Percentiles rank a stretch among this genome's conserved stretches.
Evolutionary conservation across 148 eudicot genomes (phyloP).

Genomic region (Euryodendron excelsum): DNA sequence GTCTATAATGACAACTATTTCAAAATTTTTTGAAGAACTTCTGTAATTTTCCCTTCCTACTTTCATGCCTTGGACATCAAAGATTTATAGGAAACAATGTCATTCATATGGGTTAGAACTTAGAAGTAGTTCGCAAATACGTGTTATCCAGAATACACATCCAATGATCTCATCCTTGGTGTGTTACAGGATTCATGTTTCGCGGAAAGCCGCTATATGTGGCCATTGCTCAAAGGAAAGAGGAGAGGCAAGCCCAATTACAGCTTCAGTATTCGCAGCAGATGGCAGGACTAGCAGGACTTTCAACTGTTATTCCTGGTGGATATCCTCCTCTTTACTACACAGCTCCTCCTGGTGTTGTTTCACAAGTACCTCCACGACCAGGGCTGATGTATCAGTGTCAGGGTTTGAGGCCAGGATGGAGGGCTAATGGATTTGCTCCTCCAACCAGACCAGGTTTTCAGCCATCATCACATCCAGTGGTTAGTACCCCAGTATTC

Average conservation of each 20-base stretch:
- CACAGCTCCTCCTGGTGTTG: conserved; percentile 41
- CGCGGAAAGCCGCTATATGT: conserved; percentile 72
- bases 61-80: neutral
- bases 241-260: conserved; percentile 68
- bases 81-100: neutral
- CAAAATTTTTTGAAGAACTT: neutral
- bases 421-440: conserved; percentile 52
- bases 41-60: neutral
- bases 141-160: too few species aligned
- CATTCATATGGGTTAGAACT: neutral
- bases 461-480: conserved; percentile 37
- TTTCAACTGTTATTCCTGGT: conserved; percentile 47
- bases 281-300: conserved; percentile 47
- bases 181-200: conserved; percentile 51
- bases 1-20: neutral
- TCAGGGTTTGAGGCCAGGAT: conserved; percentile 55
- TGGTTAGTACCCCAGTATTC: conserved; percentile 33
- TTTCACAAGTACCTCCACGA: conserved; percentile 46
- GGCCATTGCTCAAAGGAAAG: conserved; percentile 80
- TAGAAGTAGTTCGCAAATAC: too few species aligned
- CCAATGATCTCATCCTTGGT: neutral
- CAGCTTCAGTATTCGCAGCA: conserved; percentile 50
- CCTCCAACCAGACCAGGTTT: conserved; percentile 39
- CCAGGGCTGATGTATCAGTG: conserved; percentile 62
- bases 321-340: conserved; percentile 61